Evolutionary conservation across 2,329 filamentous ascomycete genomes (phyloP).

Genomic region (Penicillium concentricum): DNA sequence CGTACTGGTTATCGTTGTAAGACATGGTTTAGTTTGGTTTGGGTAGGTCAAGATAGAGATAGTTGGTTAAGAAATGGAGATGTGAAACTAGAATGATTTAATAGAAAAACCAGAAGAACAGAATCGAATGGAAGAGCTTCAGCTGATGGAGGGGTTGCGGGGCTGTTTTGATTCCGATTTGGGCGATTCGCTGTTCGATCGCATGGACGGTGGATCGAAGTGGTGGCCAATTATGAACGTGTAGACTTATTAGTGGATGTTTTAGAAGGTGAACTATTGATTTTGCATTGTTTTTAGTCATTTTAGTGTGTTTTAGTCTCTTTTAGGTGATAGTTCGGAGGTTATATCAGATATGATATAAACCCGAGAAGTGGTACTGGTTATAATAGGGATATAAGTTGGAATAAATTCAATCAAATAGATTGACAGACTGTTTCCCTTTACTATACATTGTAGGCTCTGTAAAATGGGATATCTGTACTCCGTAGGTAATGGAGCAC

Average conservation of each 20-base stretch:
- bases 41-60: neutral
- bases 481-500: no score
- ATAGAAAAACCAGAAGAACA: neutral
- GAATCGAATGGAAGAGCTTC: slow-evolving; percentile 10
- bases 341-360: no score
- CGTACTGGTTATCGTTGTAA: slow-evolving; percentile 17
- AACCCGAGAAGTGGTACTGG: neutral
- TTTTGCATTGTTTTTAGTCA: neutral
- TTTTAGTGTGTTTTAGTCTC: neutral
- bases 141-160: slow-evolving; percentile 9
- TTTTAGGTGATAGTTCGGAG: neutral
- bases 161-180: neutral
- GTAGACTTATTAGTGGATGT: neutral
- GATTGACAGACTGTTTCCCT: no score
- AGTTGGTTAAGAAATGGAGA: neutral
- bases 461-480: no score
- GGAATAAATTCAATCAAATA: no score
- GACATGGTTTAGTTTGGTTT: slow-evolving; percentile 17
- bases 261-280: neutral
- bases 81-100: neutral
- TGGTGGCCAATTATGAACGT: neutral
- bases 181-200: neutral
- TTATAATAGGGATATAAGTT: no score
- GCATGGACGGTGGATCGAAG: neutral
- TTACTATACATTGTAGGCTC: no score